These are phyloP conservation scores for Fusarium sp. DNA, from an alignment of 2,329 filamentous ascomycete genomes.

Conservation along the genomic window DNA sequence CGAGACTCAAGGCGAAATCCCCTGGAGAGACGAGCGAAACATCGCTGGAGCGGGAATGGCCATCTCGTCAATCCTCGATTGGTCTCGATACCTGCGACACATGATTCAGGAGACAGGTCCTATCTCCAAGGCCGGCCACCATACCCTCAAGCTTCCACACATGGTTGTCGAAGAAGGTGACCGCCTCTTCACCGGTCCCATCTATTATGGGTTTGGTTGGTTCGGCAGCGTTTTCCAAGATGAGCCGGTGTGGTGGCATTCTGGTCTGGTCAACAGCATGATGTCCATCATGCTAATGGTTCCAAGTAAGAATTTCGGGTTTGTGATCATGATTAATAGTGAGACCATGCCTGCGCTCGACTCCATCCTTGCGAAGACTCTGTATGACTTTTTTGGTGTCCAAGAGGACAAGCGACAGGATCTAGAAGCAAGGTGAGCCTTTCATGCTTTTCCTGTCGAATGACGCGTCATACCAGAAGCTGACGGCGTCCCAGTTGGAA, in stretches of 20 bases:
- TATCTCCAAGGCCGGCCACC: conserved; percentile 46
- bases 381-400: conserved; percentile 46
- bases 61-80: conserved; percentile 58
- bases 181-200: conserved; percentile 22
- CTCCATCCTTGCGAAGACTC: conserved; percentile 39
- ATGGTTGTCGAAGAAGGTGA: conserved; percentile 34
- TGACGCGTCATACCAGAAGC: conserved; percentile 6
- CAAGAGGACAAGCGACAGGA: conserved; percentile 24
- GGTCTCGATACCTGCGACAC: conserved; percentile 53
- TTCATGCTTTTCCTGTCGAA: neutral
- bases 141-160: conserved; percentile 44
- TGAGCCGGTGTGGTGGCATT: conserved; percentile 46
- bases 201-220: conserved; percentile 49
- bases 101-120: conserved; percentile 52
- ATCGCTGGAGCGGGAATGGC: conserved; percentile 57
- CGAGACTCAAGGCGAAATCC: conserved; percentile 45
- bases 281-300: conserved; percentile 49
- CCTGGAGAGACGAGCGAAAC: conserved; percentile 27
- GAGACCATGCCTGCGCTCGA: conserved; percentile 28
- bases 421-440: conserved; percentile 27
- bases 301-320: conserved; percentile 44
- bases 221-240: conserved; percentile 31
- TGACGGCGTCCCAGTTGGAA: conserved; percentile 18
- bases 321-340: conserved; percentile 47
- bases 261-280: conserved; percentile 43